Percentiles rank a stretch among this genome's conserved stretches.
phyloP scores from a whole-genome alignment of 768 basidiomycete genomes.

The Fistulinella prunicolor region DNA sequence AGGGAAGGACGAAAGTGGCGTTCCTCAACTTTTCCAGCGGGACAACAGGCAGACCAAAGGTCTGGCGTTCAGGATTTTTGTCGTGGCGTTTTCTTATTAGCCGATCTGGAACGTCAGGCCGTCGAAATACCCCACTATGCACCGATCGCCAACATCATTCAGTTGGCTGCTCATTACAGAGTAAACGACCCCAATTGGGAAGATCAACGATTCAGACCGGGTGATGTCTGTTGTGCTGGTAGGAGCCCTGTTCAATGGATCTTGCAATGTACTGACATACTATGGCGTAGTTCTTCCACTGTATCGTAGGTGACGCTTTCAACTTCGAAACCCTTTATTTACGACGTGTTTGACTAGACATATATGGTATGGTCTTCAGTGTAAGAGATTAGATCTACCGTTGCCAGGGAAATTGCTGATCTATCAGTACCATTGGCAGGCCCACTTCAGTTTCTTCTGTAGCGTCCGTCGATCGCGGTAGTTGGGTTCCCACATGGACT shows the following conservation, averaged over 20 bases:
- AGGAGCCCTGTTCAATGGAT: constrained; percentile 7
- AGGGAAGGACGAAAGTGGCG: constrained; percentile 67
- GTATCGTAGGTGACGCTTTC: constrained; percentile 45
- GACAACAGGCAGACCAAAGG: constrained; percentile 75
- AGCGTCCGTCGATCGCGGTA: constrained; percentile 42
- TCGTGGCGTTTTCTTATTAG: background rate
- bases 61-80: constrained; percentile 15
- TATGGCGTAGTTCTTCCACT: constrained; percentile 50
- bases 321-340: background rate
- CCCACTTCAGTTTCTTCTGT: constrained; percentile 55
- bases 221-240: constrained; percentile 63
- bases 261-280: background rate
- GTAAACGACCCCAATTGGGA: constrained; percentile 45
- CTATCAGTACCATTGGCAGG: constrained; percentile 37
- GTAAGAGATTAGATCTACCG: constrained; percentile 29
- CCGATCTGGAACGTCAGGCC: constrained; percentile 35
- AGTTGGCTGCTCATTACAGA: constrained; percentile 52
- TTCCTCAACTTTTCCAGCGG: constrained; percentile 73
- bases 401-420: background rate
- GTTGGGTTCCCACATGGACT: background rate
- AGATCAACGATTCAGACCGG: constrained; percentile 52
- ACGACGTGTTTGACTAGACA: constrained; percentile 39
- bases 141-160: constrained; percentile 60
- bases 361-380: constrained; percentile 64
- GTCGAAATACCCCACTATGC: constrained; percentile 61